Evolutionary conservation across 116 monocot genomes (phyloP).

Genomic region (Cymodocea nodosa): DNA sequence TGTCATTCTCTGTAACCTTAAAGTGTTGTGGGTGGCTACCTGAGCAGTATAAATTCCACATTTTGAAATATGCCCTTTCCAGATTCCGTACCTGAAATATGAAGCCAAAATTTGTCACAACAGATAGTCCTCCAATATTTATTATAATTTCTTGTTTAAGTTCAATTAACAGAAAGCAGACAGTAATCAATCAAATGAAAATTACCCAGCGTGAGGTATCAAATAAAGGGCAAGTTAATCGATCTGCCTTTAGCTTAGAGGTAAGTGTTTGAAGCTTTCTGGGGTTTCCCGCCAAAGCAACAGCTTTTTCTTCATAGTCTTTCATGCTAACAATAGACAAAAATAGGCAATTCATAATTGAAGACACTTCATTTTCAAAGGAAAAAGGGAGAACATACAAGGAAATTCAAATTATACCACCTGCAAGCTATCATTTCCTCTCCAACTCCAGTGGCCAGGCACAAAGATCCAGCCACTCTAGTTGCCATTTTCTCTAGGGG

Average conservation of each 20-base stretch:
- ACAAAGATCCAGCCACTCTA: constrained; percentile 89
- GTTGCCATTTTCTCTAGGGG: constrained; percentile 97
- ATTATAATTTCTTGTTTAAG: too few species aligned
- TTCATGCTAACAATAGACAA: constrained; percentile 38
- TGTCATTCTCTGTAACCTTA: constrained; percentile 69
- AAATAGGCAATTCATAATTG: background rate
- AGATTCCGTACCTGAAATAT: constrained; percentile 65
- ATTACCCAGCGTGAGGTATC: constrained; percentile 86
- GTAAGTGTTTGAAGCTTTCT: constrained; percentile 49
- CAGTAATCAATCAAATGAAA: too few species aligned
- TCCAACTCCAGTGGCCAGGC: constrained; percentile 84
- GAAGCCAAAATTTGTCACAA: background rate
- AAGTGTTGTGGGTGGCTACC: constrained; percentile 48
- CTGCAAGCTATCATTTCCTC: constrained; percentile 90
- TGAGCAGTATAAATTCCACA: constrained; percentile 81
- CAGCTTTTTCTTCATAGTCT: constrained; percentile 95
- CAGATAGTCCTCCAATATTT: background rate
- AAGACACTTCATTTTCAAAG: too few species aligned
- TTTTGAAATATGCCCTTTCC: constrained; percentile 78
- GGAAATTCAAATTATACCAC: constrained; percentile 15
- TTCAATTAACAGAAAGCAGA: too few species aligned
- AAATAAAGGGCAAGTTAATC: constrained; percentile 82
- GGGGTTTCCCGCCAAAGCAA: constrained; percentile 57
- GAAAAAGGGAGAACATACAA: too few species aligned
- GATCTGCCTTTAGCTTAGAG: constrained; percentile 49